Evolutionary conservation across 768 basidiomycete genomes (phyloP).

Genomic region (Hebeloma cylindrosporum): DNA sequence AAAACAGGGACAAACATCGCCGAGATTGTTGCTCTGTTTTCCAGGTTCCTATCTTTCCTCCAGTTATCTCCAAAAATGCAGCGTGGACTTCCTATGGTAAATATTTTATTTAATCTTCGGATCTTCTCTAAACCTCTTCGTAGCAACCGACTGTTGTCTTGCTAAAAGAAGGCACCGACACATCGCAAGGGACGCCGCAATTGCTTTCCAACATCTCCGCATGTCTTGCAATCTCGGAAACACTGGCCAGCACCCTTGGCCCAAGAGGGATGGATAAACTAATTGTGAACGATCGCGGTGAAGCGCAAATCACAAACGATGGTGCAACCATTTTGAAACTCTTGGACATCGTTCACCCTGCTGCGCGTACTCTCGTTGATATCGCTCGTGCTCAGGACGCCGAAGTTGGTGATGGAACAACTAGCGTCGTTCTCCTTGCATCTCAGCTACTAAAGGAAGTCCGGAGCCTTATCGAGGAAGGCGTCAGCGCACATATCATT

Average conservation of each 20-base stretch:
- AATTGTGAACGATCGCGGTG: conserved; percentile 90
- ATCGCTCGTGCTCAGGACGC: conserved; percentile 98
- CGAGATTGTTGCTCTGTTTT: conserved; percentile 31
- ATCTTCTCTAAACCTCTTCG: conserved; percentile 5
- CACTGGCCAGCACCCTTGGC: conserved; percentile 92
- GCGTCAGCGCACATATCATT: conserved; percentile 95
- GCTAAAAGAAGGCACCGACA: conserved; percentile 93
- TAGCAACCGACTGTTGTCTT: conserved; percentile 98
- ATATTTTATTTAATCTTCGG: conserved; percentile 2
- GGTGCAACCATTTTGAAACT: conserved; percentile 98
- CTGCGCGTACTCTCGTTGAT: conserved; percentile 96
- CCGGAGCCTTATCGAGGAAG: conserved; percentile 89
- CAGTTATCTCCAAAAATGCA: conserved; percentile 62
- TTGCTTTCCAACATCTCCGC: conserved; percentile 95
- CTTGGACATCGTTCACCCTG: conserved; percentile 97
- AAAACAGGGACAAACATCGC: conserved; percentile 40
- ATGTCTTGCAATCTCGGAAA: conserved; percentile 91
- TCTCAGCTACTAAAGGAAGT: conserved; percentile 95
- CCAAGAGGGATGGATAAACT: conserved; percentile 99
- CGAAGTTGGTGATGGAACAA: conserved; percentile 98
- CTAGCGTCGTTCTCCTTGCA: conserved; percentile 91
- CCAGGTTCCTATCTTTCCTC: conserved; percentile 14
- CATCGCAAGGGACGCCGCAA: conserved; percentile 91
- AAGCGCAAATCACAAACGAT: conserved; percentile 99
- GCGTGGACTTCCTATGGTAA: conserved; percentile 77